Base-by-base conservation (phyloP, 2,329 filamentous ascomycete species). In the Leptographium galeiforme region DNA sequence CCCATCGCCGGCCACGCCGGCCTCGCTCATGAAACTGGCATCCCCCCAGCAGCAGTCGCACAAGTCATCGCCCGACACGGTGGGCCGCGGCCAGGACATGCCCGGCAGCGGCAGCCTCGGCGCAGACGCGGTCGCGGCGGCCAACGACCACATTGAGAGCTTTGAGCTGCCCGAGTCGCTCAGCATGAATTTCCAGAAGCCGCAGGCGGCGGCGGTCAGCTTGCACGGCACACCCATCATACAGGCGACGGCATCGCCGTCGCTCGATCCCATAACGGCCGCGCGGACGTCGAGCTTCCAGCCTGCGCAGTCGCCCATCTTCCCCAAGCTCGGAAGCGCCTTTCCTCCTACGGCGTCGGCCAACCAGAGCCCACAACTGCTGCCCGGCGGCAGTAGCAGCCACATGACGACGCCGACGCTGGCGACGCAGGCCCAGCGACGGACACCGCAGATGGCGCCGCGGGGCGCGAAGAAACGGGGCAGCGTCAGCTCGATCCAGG, bases 11-110 rank as follows among this genome's bases (percentile, higher is more conserved):
- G 89, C 88, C 1, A 95, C 89, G 0, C 89, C 89, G 1, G 88
- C 90, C 10, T 95, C 89, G 8, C 70, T 95, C 55, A 95, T 96
- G 86, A 85, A 81, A 61, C 74, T 91, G 45, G 76, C 74, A 4
- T 74, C 76, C 32, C 77, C 77, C 61, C 72, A 34, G 63, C 68
- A 56, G 64, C 65, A 56, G 10, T 55, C 55, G 10, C 57, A 58
- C 49, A 55, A 54, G 43, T 30, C 56, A 5, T 54, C 58, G 4
- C 44, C 55, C 4, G 40, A 51, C 2, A 16, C 18, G 7, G 36
- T 38, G 6, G 52, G 60, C 65, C 59, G 58, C 5, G 60, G 53
- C 40, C 64, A 69, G 30, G 73, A 73, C 16, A 65, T 69, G 3
- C 64, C 68, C 6, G 52, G 52, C 33, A 52, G 48, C 41, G 48